Percentiles rank a stretch among this genome's conserved stretches.
Evolutionary conservation across 148 eudicot species (phyloP).

Genomic region (Vaccinium vitisidaea): DNA sequence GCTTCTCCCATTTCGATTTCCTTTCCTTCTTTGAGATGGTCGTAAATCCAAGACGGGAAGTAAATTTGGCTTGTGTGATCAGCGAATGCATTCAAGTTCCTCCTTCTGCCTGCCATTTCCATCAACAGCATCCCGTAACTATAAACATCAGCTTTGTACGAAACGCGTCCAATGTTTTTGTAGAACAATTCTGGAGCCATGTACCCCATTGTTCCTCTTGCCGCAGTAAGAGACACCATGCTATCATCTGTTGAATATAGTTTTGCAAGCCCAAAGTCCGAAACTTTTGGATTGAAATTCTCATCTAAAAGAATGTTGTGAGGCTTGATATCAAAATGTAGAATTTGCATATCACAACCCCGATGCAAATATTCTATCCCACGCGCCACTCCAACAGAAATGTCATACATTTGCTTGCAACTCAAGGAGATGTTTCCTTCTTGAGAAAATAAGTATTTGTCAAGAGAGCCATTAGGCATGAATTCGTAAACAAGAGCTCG

Average conservation of each 20-base stretch:
- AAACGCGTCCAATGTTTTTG: not conserved
- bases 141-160: not conserved
- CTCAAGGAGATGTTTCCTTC: constrained; percentile 16
- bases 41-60: too few species aligned
- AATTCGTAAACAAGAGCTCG: constrained; percentile 16
- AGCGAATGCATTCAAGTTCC: not conserved
- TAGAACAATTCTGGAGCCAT: not conserved
- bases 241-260: constrained; percentile 18
- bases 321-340: too few species aligned
- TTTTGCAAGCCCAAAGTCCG: constrained; percentile 24
- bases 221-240: constrained; percentile 12
- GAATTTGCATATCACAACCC: constrained; percentile 29
- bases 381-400: constrained; percentile 23
- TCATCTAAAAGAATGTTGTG: too few species aligned
- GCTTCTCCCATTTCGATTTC: too few species aligned
- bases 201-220: not conserved
- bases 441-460: constrained; percentile 22
- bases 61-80: too few species aligned
- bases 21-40: too few species aligned
- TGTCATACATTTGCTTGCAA: constrained; percentile 19
- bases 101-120: not conserved
- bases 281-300: too few species aligned
- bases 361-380: constrained; percentile 27
- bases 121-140: not conserved
- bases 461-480: constrained; percentile 29